These are phyloP conservation scores for Lasiodiplodia citricola DNA, from an alignment of 2,329 filamentous ascomycete species.

Conservation along the genomic window DNA sequence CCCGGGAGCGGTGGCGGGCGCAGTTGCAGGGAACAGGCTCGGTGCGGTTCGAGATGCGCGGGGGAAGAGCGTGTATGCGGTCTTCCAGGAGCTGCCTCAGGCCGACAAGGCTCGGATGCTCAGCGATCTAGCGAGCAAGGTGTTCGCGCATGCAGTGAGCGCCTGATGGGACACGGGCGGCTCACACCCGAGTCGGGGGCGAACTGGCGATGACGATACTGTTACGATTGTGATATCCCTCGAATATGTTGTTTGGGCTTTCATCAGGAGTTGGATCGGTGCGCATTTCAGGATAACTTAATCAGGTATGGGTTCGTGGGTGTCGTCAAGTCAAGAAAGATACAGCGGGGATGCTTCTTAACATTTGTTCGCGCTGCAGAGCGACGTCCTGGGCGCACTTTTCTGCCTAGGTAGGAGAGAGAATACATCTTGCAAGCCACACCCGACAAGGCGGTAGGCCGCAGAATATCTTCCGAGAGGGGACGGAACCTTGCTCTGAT, in stretches of 20 bases:
- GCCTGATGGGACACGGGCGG: constrained; percentile 25
- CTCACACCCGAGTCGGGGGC: background rate
- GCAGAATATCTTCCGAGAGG: background rate
- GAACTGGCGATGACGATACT: background rate
- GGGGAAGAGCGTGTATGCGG: constrained; percentile 93
- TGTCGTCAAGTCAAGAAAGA: no score
- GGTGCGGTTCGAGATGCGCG: constrained; percentile 87
- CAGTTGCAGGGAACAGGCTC: constrained; percentile 89
- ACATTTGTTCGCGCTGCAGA: background rate
- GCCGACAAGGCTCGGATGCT: constrained; percentile 80
- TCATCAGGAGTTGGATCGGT: background rate
- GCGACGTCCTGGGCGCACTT: background rate
- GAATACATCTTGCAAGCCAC: background rate
- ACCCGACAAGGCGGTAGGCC: background rate
- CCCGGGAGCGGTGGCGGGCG: constrained; percentile 84
- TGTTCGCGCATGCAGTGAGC: constrained; percentile 79
- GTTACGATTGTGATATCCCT: constrained; percentile 25
- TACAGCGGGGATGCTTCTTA: no score
- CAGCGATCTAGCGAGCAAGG: constrained; percentile 81
- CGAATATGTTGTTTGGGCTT: background rate
- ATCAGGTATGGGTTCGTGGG: no score
- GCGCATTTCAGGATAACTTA: no score
- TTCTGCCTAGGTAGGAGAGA: background rate
- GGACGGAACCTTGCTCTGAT: constrained; percentile 20
- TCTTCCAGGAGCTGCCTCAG: constrained; percentile 88